These are phyloP conservation scores for Chrysosporium queenslandicum DNA, from an alignment of 2,329 filamentous ascomycete species.

Conservation along the genomic window DNA sequence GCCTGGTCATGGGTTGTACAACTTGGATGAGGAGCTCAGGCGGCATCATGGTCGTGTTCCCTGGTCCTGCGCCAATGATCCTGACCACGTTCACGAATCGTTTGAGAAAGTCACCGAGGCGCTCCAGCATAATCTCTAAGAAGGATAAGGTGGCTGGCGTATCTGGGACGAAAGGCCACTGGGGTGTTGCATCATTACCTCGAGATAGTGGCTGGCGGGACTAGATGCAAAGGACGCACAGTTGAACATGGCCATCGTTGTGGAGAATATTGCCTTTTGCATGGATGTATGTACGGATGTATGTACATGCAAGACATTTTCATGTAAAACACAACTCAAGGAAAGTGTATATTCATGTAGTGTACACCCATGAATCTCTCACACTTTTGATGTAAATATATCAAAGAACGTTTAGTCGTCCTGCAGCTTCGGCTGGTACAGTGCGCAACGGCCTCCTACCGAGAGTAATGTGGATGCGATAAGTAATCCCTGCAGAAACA, in stretches of 20 bases:
- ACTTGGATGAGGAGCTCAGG: background rate
- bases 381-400: too few relatives aligned
- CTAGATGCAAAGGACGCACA: background rate
- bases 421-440: background rate
- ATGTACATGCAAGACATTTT: too few relatives aligned
- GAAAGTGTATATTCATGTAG: too few relatives aligned
- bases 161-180: too few relatives aligned
- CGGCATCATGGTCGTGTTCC: constrained; percentile 11
- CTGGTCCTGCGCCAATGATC: constrained; percentile 17
- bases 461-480: background rate
- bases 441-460: background rate
- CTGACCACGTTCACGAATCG: constrained; percentile 15
- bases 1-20: constrained; percentile 18
- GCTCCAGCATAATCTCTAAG: background rate
- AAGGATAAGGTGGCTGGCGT: background rate
- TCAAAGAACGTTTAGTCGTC: background rate
- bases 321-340: background rate
- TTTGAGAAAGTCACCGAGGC: background rate
- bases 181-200: too few relatives aligned
- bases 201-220: too few relatives aligned
- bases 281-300: background rate
- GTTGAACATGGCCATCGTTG: background rate
- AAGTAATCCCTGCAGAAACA: background rate
- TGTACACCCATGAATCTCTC: too few relatives aligned
- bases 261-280: background rate